Evolutionary conservation across 768 basidiomycete species (phyloP).

Genomic region (Suillus ampliporus): DNA sequence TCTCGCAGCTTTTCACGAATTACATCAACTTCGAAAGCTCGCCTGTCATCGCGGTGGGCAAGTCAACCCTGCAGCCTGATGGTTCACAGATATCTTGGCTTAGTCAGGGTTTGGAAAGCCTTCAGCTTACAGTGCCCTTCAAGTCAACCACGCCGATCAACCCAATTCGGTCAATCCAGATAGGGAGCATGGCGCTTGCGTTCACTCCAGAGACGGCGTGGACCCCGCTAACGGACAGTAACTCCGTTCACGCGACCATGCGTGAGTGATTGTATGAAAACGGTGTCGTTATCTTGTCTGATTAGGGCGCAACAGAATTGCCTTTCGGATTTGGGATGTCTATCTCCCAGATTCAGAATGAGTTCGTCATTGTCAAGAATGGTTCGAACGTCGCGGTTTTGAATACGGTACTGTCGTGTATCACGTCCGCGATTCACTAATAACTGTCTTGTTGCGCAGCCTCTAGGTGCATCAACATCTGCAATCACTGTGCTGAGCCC

Average conservation of each 20-base stretch:
- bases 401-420: slow-evolving; percentile 51
- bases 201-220: slow-evolving; percentile 62
- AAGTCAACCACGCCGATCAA: slow-evolving; percentile 53
- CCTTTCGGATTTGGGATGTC: slow-evolving; percentile 72
- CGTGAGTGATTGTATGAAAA: slow-evolving; percentile 40
- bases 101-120: slow-evolving; percentile 58
- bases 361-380: slow-evolving; percentile 64
- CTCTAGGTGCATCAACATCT: slow-evolving; percentile 67
- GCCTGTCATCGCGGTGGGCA: slow-evolving; percentile 62
- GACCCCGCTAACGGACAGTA: slow-evolving; percentile 60
- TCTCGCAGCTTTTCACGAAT: slow-evolving; percentile 70
- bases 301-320: slow-evolving; percentile 48
- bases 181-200: slow-evolving; percentile 60
- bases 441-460: slow-evolving; percentile 43
- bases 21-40: slow-evolving; percentile 70
- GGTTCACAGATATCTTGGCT: slow-evolving; percentile 69
- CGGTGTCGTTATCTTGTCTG: background rate
- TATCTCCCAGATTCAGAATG: slow-evolving; percentile 67
- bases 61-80: slow-evolving; percentile 62
- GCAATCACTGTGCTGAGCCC: slow-evolving; percentile 56
- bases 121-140: slow-evolving; percentile 69
- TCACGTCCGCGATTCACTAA: background rate
- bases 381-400: slow-evolving; percentile 59
- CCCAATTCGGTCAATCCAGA: slow-evolving; percentile 68
- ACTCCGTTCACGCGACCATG: slow-evolving; percentile 62